Conservation (phyloP, 768 basidiomycete genomes). For the Tricholomella constricta region DNA sequence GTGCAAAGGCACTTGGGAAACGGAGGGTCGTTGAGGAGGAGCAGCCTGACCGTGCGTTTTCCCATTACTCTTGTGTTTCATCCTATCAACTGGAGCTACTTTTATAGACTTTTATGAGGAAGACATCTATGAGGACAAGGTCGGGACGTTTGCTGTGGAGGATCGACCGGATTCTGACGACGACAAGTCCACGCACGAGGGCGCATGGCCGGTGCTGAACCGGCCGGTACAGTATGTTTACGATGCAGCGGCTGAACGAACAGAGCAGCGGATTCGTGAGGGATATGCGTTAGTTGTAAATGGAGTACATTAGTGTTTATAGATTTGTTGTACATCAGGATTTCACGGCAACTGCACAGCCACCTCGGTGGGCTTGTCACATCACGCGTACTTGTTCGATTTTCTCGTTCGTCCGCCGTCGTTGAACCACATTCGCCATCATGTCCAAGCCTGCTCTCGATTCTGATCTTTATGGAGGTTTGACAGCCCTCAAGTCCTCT, state of each 20-base stretch:
- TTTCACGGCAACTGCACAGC: constrained; percentile 6
- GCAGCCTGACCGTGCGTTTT: constrained; percentile 46
- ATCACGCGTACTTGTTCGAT: not conserved
- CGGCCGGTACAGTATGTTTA: constrained; percentile 78
- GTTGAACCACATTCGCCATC: not conserved
- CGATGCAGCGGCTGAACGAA: constrained; percentile 87
- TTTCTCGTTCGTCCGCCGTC: not conserved
- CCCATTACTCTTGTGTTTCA: not conserved
- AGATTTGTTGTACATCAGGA: not conserved
- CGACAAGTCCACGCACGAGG: constrained; percentile 25
- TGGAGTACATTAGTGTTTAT: constrained; percentile 44
- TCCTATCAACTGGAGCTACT: not conserved
- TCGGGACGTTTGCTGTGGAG: constrained; percentile 35
- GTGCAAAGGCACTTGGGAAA: constrained; percentile 89
- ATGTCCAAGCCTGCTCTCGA: constrained; percentile 28
- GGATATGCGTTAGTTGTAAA: constrained; percentile 39
- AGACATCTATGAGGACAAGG: constrained; percentile 49
- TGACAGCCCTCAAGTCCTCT: constrained; percentile 20
- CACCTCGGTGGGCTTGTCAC: constrained; percentile 11
- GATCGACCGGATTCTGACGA: constrained; percentile 52
- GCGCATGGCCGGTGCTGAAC: constrained; percentile 35
- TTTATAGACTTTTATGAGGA: constrained; percentile 49
- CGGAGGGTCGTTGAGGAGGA: constrained; percentile 61
- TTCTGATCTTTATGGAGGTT: constrained; percentile 40
- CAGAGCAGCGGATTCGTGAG: constrained; percentile 57